Percentiles rank a stretch among this genome's conserved stretches.
phyloP scores from a whole-genome alignment of 345 rosid species.

The Eutrema yunnanense region DNA sequence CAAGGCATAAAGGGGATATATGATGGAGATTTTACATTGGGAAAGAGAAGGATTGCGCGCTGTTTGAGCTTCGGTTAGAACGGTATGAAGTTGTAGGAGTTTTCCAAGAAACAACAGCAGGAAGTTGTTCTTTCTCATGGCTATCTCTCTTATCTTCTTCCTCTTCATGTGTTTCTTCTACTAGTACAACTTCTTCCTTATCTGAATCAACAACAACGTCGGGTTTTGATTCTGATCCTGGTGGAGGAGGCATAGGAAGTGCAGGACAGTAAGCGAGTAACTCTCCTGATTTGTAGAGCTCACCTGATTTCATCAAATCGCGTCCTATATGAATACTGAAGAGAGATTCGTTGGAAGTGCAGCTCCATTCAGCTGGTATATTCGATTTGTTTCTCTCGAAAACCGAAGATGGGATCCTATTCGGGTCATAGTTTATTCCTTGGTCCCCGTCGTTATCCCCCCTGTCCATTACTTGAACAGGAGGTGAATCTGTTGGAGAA shows the following conservation, averaged over 20 bases:
- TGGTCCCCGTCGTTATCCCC: conserved; percentile 12
- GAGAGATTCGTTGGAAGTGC: conserved; percentile 57
- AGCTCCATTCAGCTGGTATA: conserved; percentile 55
- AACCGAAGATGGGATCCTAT: conserved; percentile 50
- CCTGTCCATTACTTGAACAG: conserved; percentile 70
- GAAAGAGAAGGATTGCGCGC: conserved; percentile 45
- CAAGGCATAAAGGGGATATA: not conserved
- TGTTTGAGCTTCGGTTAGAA: conserved; percentile 42
- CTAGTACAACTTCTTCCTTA: not conserved
- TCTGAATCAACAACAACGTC: conserved; percentile 5
- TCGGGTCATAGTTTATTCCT: conserved; percentile 33
- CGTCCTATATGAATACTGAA: conserved; percentile 65
- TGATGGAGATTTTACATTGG: conserved; percentile 38
- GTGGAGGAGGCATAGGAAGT: conserved; percentile 31
- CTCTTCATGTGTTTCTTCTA: not conserved
- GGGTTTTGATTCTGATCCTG: not conserved
- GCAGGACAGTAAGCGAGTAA: conserved; percentile 29
- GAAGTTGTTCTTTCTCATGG: conserved; percentile 21
- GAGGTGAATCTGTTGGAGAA: conserved; percentile 48
- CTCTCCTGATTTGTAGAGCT: conserved; percentile 37
- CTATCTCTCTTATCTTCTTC: conserved; percentile 1
- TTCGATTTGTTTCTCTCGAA: conserved; percentile 42
- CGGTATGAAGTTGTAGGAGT: conserved; percentile 28
- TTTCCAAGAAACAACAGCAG: conserved; percentile 26
- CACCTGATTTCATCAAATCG: conserved; percentile 34